Conservation (phyloP, 2,329 filamentous ascomycete genomes). For the Leptographium galeiforme region DNA sequence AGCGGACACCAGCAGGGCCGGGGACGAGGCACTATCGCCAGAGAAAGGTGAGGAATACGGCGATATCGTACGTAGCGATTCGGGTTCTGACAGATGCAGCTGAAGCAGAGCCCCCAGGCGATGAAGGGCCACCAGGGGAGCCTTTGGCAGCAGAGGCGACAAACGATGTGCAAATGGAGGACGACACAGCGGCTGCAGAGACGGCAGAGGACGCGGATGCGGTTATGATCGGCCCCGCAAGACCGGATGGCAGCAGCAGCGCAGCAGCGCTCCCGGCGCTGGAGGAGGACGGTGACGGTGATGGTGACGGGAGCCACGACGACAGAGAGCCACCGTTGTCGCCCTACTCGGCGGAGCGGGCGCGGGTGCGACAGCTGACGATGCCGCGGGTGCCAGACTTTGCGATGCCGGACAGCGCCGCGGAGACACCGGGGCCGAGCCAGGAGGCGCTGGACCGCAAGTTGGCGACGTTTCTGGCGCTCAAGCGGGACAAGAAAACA, state of each 20-base stretch:
- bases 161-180: not conserved
- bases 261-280: not conserved
- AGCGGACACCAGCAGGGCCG: no score
- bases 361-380: slow-evolving; percentile 56
- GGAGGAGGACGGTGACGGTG: slow-evolving; percentile 2
- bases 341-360: slow-evolving; percentile 53
- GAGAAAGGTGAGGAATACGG: no score
- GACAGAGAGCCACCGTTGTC: slow-evolving; percentile 29
- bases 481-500: slow-evolving; percentile 57
- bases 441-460: slow-evolving; percentile 41
- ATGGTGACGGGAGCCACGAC: not conserved
- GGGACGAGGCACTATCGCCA: not conserved
- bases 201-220: not conserved
- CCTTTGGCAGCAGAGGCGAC: not conserved
- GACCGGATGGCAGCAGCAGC: slow-evolving; percentile 2
- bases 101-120: not conserved
- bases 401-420: slow-evolving; percentile 61
- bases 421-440: slow-evolving; percentile 38
- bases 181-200: not conserved
- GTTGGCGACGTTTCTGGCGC: slow-evolving; percentile 57
- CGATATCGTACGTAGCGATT: no score
- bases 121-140: not conserved
- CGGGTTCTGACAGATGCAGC: no score
- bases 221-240: slow-evolving; percentile 9
- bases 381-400: slow-evolving; percentile 60